Percentiles rank a stretch among this genome's conserved stretches.
Evolutionary conservation across 75 land plant genomes (phyloP).

Genomic region (Cunninghamia lanceolata): DNA sequence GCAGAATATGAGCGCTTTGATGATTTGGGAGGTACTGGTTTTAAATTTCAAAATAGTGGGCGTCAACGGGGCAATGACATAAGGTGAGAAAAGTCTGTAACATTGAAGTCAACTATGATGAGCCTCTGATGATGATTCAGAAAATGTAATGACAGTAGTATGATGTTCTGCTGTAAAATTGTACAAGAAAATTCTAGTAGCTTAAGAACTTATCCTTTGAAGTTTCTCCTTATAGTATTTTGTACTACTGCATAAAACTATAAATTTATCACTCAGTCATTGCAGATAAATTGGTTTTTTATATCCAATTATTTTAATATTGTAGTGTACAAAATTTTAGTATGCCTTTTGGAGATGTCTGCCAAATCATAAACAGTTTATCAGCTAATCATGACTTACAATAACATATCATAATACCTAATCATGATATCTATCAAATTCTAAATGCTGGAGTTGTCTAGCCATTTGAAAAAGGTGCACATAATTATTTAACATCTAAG

Average conservation of each 20-base stretch:
- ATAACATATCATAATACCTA: background rate
- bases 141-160: background rate
- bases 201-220: background rate
- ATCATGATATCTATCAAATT: background rate
- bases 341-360: background rate
- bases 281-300: background rate
- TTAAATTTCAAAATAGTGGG: constrained; percentile 16
- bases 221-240: no score
- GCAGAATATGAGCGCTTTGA: constrained; percentile 38
- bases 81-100: constrained; percentile 24
- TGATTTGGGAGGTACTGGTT: constrained; percentile 28
- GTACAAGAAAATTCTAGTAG: background rate
- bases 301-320: no score
- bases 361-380: no score
- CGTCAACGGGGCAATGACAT: constrained; percentile 36
- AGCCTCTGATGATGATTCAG: background rate
- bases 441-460: background rate
- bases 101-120: background rate
- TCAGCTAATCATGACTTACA: background rate
- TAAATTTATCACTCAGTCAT: background rate
- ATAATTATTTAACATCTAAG: no score
- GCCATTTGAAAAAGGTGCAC: background rate
- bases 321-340: background rate
- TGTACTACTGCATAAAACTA: background rate
- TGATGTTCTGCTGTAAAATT: background rate